Conservation (phyloP, 495 filamentous ascomycete genomes). For the Aspergillus mulundensis region DNA sequence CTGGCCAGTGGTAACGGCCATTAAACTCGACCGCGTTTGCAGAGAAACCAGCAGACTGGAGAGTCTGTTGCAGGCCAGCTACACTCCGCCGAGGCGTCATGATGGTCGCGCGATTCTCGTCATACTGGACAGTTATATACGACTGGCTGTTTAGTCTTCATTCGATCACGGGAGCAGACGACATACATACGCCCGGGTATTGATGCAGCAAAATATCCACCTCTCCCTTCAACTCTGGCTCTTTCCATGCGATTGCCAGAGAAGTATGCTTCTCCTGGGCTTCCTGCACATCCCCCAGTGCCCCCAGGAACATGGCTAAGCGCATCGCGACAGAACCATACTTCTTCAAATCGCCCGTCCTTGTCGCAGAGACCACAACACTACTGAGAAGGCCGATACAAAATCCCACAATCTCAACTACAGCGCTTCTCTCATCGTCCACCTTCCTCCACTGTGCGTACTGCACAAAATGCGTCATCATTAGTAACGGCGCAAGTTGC, state of each 20-base stretch:
- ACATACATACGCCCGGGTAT: slow-evolving; percentile 15
- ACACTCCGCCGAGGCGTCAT: slow-evolving; percentile 14
- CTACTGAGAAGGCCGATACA: slow-evolving; percentile 44
- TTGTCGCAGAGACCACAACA: slow-evolving; percentile 30
- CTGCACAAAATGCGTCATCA: slow-evolving; percentile 32
- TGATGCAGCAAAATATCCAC: not conserved
- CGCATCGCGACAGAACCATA: slow-evolving; percentile 39
- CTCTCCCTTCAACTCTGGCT: not conserved
- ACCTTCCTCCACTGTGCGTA: slow-evolving; percentile 20
- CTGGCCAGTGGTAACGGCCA: slow-evolving; percentile 21
- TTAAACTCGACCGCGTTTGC: slow-evolving; percentile 18
- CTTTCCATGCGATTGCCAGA: slow-evolving; percentile 19
- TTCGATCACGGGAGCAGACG: slow-evolving; percentile 20
- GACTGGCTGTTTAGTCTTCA: slow-evolving; percentile 2
- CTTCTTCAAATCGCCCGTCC: slow-evolving; percentile 22
- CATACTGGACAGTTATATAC: slow-evolving; percentile 19
- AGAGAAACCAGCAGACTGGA: slow-evolving; percentile 35
- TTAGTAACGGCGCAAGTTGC: slow-evolving; percentile 34
- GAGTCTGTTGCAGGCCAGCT: slow-evolving; percentile 14
- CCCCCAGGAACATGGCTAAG: slow-evolving; percentile 33
- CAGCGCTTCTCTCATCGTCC: slow-evolving; percentile 3
- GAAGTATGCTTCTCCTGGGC: slow-evolving; percentile 19
- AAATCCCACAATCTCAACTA: slow-evolving; percentile 38
- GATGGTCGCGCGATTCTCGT: slow-evolving; percentile 21
- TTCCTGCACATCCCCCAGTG: slow-evolving; percentile 42